Conservation (phyloP, 192 early-diverging fungal species). For the Linnemannia hyalina region DNA sequence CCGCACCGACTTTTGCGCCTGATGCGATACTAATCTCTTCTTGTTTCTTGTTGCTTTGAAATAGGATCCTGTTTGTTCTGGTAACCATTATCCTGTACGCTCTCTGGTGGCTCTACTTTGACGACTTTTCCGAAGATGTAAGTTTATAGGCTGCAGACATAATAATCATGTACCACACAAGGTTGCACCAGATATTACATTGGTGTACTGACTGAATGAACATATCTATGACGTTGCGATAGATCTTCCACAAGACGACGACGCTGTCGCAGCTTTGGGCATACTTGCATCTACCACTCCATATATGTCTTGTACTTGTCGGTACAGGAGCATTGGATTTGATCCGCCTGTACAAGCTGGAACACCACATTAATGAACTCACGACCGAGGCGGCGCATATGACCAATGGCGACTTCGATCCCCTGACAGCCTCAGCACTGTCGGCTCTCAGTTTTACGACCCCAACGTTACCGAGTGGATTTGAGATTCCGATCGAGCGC, state of each 20-base stretch:
- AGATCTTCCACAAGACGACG: slow-evolving; percentile 45
- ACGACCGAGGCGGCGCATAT: background rate
- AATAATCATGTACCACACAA: background rate
- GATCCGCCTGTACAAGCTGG: slow-evolving; percentile 40
- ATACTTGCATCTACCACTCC: slow-evolving; percentile 62
- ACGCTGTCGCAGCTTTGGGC: slow-evolving; percentile 58
- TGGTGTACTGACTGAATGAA: no score
- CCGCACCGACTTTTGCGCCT: background rate
- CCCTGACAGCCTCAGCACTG: background rate
- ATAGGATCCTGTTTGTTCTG: slow-evolving; percentile 31
- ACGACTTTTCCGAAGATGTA: slow-evolving; percentile 66
- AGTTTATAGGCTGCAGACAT: background rate
- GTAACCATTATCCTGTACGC: slow-evolving; percentile 56
- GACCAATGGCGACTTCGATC: background rate
- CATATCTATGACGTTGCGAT: background rate
- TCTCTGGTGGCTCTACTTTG: slow-evolving; percentile 68
- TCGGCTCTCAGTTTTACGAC: background rate
- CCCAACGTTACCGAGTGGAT: slow-evolving; percentile 5
- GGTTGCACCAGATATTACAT: no score
- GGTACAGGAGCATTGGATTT: slow-evolving; percentile 53
- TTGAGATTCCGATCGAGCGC: slow-evolving; percentile 27
- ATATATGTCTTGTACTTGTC: slow-evolving; percentile 60
- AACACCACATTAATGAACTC: slow-evolving; percentile 29
- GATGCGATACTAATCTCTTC: background rate
- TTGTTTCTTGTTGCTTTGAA: background rate